Evolutionary conservation across 129 eudicot species (phyloP).

Genomic region (Chrysanthemum lavandulifolium): DNA sequence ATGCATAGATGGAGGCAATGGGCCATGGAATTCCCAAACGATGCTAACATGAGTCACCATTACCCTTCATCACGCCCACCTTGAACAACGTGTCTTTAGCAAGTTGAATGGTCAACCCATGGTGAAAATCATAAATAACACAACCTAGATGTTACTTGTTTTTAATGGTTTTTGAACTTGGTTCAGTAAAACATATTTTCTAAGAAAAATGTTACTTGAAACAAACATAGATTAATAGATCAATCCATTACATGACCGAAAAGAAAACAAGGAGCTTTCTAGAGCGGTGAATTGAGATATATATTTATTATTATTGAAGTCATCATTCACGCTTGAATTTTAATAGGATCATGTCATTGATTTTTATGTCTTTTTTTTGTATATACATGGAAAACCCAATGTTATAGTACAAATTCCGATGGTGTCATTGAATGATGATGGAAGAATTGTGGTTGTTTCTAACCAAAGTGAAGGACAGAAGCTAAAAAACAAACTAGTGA

Average conservation of each 20-base stretch:
- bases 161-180: neutral
- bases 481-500: conserved; percentile 60
- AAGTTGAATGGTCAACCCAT: too few species aligned
- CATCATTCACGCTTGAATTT: neutral
- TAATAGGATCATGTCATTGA: neutral
- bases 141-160: neutral
- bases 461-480: conserved; percentile 45
- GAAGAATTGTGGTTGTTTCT: conserved; percentile 66
- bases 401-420: conserved; percentile 84
- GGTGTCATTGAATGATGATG: conserved; percentile 86
- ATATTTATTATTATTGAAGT: neutral
- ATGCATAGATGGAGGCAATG: too few species aligned
- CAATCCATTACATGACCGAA: neutral
- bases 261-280: neutral
- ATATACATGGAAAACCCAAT: conserved; percentile 6
- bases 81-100: too few species aligned
- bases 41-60: too few species aligned
- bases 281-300: neutral
- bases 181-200: neutral
- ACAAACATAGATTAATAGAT: neutral
- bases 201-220: neutral
- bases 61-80: too few species aligned
- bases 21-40: too few species aligned
- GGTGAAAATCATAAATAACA: too few species aligned
- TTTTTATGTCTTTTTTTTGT: neutral